phyloP scores from a whole-genome alignment of 2,329 filamentous ascomycete species.

The Monilinia vaccinii-corymbosi region DNA sequence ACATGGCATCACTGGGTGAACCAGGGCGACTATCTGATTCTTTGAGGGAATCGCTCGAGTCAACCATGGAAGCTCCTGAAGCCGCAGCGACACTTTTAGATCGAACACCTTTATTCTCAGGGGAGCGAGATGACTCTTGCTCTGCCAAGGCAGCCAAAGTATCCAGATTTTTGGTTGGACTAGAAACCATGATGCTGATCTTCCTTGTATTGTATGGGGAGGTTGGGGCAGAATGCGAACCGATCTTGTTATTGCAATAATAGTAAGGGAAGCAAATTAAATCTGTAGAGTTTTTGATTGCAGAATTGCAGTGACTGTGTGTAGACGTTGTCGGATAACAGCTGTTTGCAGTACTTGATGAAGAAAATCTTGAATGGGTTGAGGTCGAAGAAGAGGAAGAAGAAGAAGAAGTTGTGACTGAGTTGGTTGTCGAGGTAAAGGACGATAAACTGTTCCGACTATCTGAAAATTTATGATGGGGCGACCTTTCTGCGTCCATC shows the following conservation, averaged over 20 bases:
- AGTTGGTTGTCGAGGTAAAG: conserved; percentile 27
- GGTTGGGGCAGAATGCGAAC: background rate
- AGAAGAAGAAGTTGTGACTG: conserved; percentile 27
- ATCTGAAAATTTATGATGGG: conserved; percentile 28
- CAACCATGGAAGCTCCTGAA: background rate
- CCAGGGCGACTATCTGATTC: conserved; percentile 9
- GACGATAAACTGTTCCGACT: conserved; percentile 29
- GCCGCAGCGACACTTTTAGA: conserved; percentile 2
- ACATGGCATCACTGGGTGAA: conserved; percentile 29
- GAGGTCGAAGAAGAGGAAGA: too few species aligned
- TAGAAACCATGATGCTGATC: conserved; percentile 10
- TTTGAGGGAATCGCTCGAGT: background rate
- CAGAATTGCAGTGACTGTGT: background rate
- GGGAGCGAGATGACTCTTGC: conserved; percentile 9
- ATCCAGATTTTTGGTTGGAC: conserved; percentile 21
- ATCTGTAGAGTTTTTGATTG: background rate
- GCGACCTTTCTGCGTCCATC: conserved; percentile 15
- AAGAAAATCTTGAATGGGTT: conserved; percentile 28
- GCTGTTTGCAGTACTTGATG: conserved; percentile 27
- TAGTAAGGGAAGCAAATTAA: background rate
- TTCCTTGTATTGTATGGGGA: conserved; percentile 1
- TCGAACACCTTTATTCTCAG: background rate
- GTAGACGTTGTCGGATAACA: background rate
- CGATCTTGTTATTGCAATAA: background rate
- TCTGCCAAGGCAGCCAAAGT: conserved; percentile 22